phyloP scores from a whole-genome alignment of 1,139 yeast species.

The Yamadazyma sp. region DNA sequence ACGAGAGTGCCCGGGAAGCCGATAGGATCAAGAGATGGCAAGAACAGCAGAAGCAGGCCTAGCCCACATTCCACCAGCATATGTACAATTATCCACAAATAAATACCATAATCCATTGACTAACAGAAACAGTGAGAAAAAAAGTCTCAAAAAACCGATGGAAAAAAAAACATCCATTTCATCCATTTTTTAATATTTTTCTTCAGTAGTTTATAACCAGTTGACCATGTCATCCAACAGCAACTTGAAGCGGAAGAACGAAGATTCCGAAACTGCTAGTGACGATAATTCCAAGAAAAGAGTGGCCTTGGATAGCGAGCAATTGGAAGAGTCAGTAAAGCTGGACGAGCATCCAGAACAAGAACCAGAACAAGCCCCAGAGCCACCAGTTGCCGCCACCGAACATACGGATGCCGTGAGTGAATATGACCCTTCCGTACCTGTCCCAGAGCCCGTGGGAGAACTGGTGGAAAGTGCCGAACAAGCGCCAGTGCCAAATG shows the following conservation, averaged over 20 bases:
- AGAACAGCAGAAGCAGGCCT: slow-evolving; percentile 11
- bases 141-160: not conserved
- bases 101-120: too few relatives aligned
- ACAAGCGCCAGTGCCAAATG: slow-evolving; percentile 2
- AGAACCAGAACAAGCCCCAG: slow-evolving; percentile 47
- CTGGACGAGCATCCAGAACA: slow-evolving; percentile 20
- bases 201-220: not conserved
- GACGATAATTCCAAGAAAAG: slow-evolving; percentile 51
- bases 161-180: not conserved
- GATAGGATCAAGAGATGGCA: slow-evolving; percentile 35
- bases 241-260: slow-evolving; percentile 66
- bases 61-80: too few relatives aligned
- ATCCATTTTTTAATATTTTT: slow-evolving; percentile 2
- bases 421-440: slow-evolving; percentile 15
- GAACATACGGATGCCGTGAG: slow-evolving; percentile 8
- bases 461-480: slow-evolving; percentile 3
- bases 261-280: slow-evolving; percentile 43
- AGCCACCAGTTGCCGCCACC: slow-evolving; percentile 15
- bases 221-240: slow-evolving; percentile 17
- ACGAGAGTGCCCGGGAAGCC: slow-evolving; percentile 55
- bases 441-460: slow-evolving; percentile 10
- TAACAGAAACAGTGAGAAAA: too few relatives aligned
- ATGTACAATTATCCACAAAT: too few relatives aligned
- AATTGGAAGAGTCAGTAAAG: slow-evolving; percentile 26
- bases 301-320: slow-evolving; percentile 69